Evolutionary conservation across 176 grass and related monocot species (phyloP).

Genomic region (Canna indica): DNA sequence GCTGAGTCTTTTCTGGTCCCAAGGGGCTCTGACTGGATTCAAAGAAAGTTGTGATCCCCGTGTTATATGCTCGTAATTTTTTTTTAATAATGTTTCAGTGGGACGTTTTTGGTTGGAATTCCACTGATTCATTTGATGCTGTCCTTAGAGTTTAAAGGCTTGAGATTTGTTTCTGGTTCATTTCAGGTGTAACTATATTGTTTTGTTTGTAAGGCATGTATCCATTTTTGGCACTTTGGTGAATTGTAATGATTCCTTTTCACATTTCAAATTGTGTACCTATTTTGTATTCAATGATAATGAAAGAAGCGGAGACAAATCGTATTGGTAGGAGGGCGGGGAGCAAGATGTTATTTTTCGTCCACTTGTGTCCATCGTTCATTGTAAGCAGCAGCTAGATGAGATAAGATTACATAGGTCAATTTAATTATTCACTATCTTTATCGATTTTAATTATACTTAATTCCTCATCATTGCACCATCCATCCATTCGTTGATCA

Average conservation of each 20-base stretch:
- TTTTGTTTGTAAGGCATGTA: neutral
- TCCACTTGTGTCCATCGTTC: too few species aligned
- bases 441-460: too few species aligned
- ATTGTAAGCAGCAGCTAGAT: too few species aligned
- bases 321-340: too few species aligned
- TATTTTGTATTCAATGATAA: too few species aligned
- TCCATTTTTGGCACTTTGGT: neutral
- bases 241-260: neutral
- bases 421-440: too few species aligned
- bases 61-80: conserved; percentile 18
- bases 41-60: neutral
- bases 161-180: conserved; percentile 21
- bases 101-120: conserved; percentile 31
- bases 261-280: too few species aligned
- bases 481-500: too few species aligned
- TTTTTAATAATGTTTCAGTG: conserved; percentile 30
- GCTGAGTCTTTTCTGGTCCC: neutral
- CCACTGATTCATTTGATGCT: conserved; percentile 25
- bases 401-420: too few species aligned
- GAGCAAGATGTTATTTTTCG: too few species aligned
- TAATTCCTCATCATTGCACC: too few species aligned
- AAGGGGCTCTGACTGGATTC: neutral
- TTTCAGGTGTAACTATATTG: conserved; percentile 22
- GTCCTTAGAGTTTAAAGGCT: conserved; percentile 24
- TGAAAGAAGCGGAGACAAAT: too few species aligned